These are phyloP conservation scores for Delitschia confertaspora DNA, from an alignment of 495 filamentous ascomycete genomes.

Conservation along the genomic window DNA sequence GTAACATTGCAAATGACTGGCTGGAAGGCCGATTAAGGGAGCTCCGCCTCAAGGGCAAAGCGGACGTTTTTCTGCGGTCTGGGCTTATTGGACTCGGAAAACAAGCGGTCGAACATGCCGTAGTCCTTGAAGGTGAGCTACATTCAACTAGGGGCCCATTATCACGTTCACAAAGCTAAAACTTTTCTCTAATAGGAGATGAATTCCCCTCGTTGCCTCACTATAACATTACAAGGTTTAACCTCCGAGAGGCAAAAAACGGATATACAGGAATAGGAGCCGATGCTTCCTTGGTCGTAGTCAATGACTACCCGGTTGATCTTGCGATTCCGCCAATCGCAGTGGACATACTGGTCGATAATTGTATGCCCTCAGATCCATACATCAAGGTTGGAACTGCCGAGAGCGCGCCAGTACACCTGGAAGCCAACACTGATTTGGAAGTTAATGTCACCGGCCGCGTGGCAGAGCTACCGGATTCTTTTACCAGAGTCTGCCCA, in stretches of 20 bases:
- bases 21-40: conserved; percentile 62
- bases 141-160: background rate
- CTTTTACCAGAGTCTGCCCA: conserved; percentile 63
- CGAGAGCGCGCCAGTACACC: conserved; percentile 52
- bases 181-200: conserved; percentile 35
- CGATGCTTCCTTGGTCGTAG: conserved; percentile 59
- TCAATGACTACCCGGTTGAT: conserved; percentile 65
- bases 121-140: conserved; percentile 70
- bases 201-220: conserved; percentile 67
- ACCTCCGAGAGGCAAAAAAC: conserved; percentile 59
- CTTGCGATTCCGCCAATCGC: conserved; percentile 67
- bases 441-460: conserved; percentile 59
- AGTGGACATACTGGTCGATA: conserved; percentile 75
- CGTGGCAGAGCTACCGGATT: conserved; percentile 59
- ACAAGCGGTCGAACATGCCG: conserved; percentile 58
- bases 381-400: conserved; percentile 68
- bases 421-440: conserved; percentile 57
- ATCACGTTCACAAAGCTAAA: conserved; percentile 23
- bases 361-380: conserved; percentile 54
- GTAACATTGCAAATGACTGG: conserved; percentile 79
- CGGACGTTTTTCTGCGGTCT: conserved; percentile 60
- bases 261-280: conserved; percentile 53
- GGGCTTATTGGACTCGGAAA: conserved; percentile 68
- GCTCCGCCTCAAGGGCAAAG: conserved; percentile 60
- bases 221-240: conserved; percentile 67